Percentiles rank a stretch among this genome's conserved stretches.
These are phyloP conservation scores for Lagenidium sp. DNA, from an alignment of 352 stramenopile genomes.

Conservation along the genomic window DNA sequence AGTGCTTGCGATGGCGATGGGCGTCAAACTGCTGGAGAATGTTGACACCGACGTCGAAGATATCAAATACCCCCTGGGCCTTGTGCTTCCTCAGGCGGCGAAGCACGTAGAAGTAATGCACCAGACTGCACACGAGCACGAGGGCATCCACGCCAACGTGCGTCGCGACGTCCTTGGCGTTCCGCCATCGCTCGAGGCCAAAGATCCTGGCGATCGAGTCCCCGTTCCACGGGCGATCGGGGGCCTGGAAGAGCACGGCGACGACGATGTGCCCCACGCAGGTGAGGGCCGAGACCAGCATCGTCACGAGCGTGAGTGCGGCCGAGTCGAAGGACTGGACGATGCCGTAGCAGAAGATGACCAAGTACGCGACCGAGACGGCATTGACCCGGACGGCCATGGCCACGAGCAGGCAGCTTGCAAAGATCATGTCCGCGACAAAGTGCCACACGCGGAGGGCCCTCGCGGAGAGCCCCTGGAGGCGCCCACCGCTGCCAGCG, in stretches of 20 bases:
- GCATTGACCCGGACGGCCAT: constrained; percentile 39
- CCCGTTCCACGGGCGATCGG: constrained; percentile 7
- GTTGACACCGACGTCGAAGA: constrained; percentile 49
- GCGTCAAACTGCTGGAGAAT: constrained; percentile 23
- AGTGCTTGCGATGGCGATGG: constrained; percentile 15
- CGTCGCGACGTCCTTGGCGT: constrained; percentile 23
- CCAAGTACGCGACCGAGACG: constrained; percentile 60
- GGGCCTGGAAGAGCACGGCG: constrained; percentile 5
- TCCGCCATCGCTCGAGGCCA: constrained; percentile 31
- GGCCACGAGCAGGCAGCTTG: constrained; percentile 39
- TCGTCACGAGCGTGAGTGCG: constrained; percentile 26
- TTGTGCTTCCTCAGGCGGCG: constrained; percentile 21
- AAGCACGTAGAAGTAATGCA: constrained; percentile 65
- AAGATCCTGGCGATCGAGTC: constrained; percentile 17
- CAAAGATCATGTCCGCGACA: constrained; percentile 12
- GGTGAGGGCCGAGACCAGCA: constrained; percentile 32
- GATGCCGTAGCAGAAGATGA: constrained; percentile 54
- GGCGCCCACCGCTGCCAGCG: background rate
- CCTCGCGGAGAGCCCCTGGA: constrained; percentile 3
- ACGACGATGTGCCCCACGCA: constrained; percentile 36
- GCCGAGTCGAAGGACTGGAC: constrained; percentile 57
- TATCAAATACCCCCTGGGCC: constrained; percentile 25
- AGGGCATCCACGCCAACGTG: constrained; percentile 52
- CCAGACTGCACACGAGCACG: constrained; percentile 33
- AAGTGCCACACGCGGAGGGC: constrained; percentile 5